Base-by-base conservation (phyloP, 1,284 basidiomycete genomes). In the Afroboletus lepidellus region DNA sequence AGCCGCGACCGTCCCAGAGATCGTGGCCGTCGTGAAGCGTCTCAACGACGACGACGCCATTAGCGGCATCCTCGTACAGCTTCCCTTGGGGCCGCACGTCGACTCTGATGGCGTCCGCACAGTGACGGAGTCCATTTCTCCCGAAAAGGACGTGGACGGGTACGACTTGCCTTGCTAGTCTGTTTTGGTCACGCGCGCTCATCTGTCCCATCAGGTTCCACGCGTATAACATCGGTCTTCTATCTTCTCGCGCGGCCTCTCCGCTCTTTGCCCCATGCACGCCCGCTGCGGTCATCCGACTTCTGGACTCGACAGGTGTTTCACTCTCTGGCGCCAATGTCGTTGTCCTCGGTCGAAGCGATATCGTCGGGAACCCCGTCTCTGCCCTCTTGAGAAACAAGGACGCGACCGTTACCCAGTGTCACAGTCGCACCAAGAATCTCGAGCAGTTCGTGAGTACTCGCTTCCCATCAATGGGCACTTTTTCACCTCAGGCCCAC, bases 111-210 rank as follows among this genome's bases (percentile, higher is more conserved):
- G 86, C 29, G 96, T 98, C 72, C 87, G 95, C 57, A 78, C 80
- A 25, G 90, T 99, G 50, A 97, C 95, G 37, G 96, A 98, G 73
- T 87, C 92, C n/a, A 85, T 99, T 60, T 88, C 85, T 57, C 93
- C 94, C 15, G 81, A 87, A 68, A 99, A 99, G 76, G 97, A 99
- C 65, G 91, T 99, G 54, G 97, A 99, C 72, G 97, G 96, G 86
- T 92, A 62, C 51, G 77, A 72, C 53, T 56, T 56, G 41, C 41
- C n/a, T 56, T 48, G 51, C 25, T 46, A 57, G 46, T 55, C 18
- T 12, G 13, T 33, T 18, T 48, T 16, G 1, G 1, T 44, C 29
- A 43, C 38, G 46, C 38, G 46, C 46, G 49, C 52, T 63, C 33
- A 57, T 56, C 29, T 45, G 13, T 18, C 12, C 36, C 25, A 38